These are phyloP conservation scores for Mycotypha africana DNA, from an alignment of 371 early-diverging fungal species.

Conservation along the genomic window DNA sequence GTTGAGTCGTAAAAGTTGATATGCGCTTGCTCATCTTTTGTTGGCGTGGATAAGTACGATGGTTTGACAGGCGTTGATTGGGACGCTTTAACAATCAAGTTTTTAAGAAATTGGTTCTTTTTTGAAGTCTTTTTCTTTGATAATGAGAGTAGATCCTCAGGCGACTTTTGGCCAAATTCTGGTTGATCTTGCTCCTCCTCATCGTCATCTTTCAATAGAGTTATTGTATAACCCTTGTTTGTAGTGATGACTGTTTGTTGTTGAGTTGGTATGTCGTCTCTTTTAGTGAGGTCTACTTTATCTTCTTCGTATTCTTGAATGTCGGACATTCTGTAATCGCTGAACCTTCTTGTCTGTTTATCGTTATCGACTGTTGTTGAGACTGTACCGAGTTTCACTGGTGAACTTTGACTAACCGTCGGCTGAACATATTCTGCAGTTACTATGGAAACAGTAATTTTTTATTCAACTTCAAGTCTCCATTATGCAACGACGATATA, in stretches of 20 bases:
- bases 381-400: slow-evolving; percentile 6
- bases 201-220: not conserved
- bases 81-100: too few species aligned
- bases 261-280: too few species aligned
- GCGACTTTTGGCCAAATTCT: slow-evolving; percentile 15
- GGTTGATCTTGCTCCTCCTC: not conserved
- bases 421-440: slow-evolving; percentile 8
- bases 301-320: slow-evolving; percentile 18
- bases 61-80: slow-evolving; percentile 19
- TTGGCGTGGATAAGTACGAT: too few species aligned
- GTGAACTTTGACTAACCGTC: slow-evolving; percentile 16
- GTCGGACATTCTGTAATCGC: not conserved
- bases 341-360: not conserved
- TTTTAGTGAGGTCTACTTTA: too few species aligned
- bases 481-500: too few species aligned
- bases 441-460: not conserved
- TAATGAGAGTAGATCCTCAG: too few species aligned
- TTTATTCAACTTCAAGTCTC: not conserved
- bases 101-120: too few species aligned
- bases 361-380: slow-evolving; percentile 2
- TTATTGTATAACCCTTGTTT: not conserved
- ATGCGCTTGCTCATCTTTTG: slow-evolving; percentile 17
- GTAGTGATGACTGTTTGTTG: slow-evolving; percentile 1
- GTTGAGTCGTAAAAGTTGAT: slow-evolving; percentile 42
- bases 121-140: too few species aligned